These are phyloP conservation scores for Cucurbita ficifolia DNA, from an alignment of 306 rosid genomes.

Conservation along the genomic window DNA sequence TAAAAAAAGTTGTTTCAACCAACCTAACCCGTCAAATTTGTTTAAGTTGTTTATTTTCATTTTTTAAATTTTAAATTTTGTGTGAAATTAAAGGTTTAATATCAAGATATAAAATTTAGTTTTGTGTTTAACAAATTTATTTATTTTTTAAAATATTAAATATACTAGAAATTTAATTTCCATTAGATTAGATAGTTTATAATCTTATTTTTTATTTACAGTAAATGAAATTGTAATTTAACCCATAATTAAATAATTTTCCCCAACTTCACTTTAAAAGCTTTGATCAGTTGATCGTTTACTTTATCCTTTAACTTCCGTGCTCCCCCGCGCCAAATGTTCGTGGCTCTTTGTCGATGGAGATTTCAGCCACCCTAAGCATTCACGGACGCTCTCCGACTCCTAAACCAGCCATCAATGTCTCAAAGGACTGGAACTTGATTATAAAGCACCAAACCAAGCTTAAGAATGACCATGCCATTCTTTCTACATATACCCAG, in stretches of 20 bases:
- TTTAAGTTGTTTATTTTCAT: too few relatives aligned
- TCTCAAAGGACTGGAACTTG: constrained; percentile 22
- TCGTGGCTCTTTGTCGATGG: constrained; percentile 3
- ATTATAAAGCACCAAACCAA: constrained; percentile 24
- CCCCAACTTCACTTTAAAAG: background rate
- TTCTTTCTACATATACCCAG: constrained; percentile 26
- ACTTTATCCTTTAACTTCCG: background rate
- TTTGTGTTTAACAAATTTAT: too few relatives aligned
- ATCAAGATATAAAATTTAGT: too few relatives aligned
- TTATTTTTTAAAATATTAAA: too few relatives aligned
- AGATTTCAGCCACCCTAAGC: background rate
- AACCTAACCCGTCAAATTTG: background rate
- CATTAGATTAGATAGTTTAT: too few relatives aligned
- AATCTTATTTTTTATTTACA: too few relatives aligned
- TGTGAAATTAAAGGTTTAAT: too few relatives aligned
- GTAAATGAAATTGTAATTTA: background rate
- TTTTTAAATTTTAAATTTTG: too few relatives aligned
- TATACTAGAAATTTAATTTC: too few relatives aligned
- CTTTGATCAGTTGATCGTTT: background rate
- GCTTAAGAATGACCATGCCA: constrained; percentile 30
- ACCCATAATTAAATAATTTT: background rate
- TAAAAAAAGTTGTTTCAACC: too few relatives aligned
- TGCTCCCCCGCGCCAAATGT: background rate
- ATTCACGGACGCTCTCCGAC: constrained; percentile 2
- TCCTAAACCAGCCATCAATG: background rate